Base-by-base conservation (phyloP, 2,329 filamentous ascomycete genomes). In the Hortaea werneckii region DNA sequence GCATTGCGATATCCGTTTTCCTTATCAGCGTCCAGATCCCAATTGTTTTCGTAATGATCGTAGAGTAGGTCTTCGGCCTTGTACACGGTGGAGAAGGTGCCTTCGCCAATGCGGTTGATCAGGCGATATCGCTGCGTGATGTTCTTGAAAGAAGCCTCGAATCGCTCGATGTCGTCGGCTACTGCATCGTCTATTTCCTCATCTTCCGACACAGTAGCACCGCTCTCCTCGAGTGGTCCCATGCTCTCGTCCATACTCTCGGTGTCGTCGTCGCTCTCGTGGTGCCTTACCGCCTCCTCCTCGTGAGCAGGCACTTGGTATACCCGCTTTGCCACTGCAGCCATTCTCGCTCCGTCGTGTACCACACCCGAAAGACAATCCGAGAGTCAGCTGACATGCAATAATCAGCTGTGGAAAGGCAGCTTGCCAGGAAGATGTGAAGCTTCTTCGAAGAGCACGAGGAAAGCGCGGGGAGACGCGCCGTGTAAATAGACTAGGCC, bases 81-180 rank as follows among this genome's bases (percentile, higher is more conserved):
- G 75, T 98, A 98, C 9, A 98, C 92, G 1, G 92, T 96, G 0
- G 92, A 96, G 64, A 98, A 98, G 1, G 92, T 98, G 47, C 92
- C 92, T 77, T 98, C 92, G 60, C 92, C 92, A 60, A 98, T 98
- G 51, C 90, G 83, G 68, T 95, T 95, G 63, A 98, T 92, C 45
- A 98, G 70, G 44, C 89, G 82, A 67, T 90, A 98, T 47, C 83
- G 80, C 58, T 86, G 77, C 54, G 78, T 83, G 64, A 96, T 94
- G 43, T 85, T 86, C 34, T 82, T 82, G 63, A 96, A 95, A 30
- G 81, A 83, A 44, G 80, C 74, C 57, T 90, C 82, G 47, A 98
- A 79, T 55, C 82, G 86, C 43, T 80, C 78, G 79, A 98, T 98
- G 64, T 98, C 92, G 44, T 88, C 80, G 50, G 80, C 77, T 10